These are phyloP conservation scores for Sisymbrium altissimum DNA, from an alignment of 345 rosid genomes.

Conservation along the genomic window DNA sequence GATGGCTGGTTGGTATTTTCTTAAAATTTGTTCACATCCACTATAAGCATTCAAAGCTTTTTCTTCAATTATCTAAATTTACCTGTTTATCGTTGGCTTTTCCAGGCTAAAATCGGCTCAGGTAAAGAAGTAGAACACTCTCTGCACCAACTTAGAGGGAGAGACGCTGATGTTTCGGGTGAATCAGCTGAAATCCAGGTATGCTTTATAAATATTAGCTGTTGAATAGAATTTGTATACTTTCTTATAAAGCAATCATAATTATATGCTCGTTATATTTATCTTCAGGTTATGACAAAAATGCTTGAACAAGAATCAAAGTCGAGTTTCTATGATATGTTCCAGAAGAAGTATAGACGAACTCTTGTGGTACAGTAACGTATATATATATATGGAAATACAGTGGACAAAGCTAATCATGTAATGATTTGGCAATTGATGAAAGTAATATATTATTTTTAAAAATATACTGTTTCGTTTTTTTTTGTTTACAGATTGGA, in stretches of 20 bases:
- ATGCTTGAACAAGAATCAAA: slow-evolving; percentile 13
- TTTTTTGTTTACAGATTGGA: slow-evolving; percentile 39
- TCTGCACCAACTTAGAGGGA: slow-evolving; percentile 45
- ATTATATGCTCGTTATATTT: not conserved
- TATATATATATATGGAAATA: not conserved
- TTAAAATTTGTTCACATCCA: not conserved
- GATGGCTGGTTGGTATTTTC: slow-evolving; percentile 42
- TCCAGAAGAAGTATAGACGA: slow-evolving; percentile 33
- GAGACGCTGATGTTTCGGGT: slow-evolving; percentile 34
- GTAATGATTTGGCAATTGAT: not conserved
- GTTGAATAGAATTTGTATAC: not conserved
- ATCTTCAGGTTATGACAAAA: slow-evolving; percentile 32
- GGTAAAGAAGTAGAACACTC: slow-evolving; percentile 42
- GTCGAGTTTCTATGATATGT: slow-evolving; percentile 26
- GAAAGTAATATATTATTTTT: not conserved
- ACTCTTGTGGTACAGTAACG: slow-evolving; percentile 30
- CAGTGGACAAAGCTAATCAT: not conserved
- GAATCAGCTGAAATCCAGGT: slow-evolving; percentile 55
- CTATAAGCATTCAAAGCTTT: not conserved
- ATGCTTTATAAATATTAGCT: not conserved
- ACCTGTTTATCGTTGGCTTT: not conserved
- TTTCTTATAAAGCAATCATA: not conserved
- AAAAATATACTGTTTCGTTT: not conserved
- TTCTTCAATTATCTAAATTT: not conserved
- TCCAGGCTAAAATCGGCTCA: slow-evolving; percentile 43